Conservation (phyloP, 2,329 filamentous ascomycete genomes). For the Cucurbitaria berberidis region DNA sequence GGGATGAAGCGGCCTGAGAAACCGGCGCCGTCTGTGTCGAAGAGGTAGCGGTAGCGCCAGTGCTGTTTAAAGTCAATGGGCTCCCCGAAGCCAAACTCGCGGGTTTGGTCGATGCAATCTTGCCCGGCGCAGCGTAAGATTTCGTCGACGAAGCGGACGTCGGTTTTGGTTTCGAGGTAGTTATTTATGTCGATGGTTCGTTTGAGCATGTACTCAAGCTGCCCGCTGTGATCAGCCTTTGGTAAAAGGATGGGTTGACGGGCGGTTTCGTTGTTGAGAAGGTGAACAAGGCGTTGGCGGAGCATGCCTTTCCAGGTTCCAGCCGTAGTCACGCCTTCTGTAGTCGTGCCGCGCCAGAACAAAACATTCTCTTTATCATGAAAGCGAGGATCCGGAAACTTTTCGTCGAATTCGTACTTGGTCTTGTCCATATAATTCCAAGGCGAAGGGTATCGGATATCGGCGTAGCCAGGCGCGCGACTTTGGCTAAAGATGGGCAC, state of each 20-base stretch:
- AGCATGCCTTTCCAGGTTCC: slow-evolving; percentile 71
- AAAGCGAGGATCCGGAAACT: slow-evolving; percentile 62
- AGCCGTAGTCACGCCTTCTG: slow-evolving; percentile 58
- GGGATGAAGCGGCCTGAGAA: slow-evolving; percentile 71
- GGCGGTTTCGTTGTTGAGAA: slow-evolving; percentile 49
- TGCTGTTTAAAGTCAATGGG: slow-evolving; percentile 62
- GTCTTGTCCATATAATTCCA: slow-evolving; percentile 68
- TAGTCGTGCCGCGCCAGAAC: slow-evolving; percentile 76
- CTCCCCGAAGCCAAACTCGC: slow-evolving; percentile 58
- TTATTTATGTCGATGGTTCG: slow-evolving; percentile 61
- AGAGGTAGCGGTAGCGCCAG: slow-evolving; percentile 71
- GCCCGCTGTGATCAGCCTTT: slow-evolving; percentile 57
- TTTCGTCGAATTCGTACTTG: slow-evolving; percentile 58
- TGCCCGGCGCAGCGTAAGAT: slow-evolving; percentile 62
- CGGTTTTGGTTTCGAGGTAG: slow-evolving; percentile 55
- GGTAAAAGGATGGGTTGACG: slow-evolving; percentile 43
- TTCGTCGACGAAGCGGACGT: slow-evolving; percentile 65
- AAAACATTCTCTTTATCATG: slow-evolving; percentile 67
- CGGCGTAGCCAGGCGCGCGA: slow-evolving; percentile 73
- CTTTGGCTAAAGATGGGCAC: slow-evolving; percentile 78
- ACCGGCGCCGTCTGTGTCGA: slow-evolving; percentile 72
- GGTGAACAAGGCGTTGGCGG: slow-evolving; percentile 73
- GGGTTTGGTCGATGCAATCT: slow-evolving; percentile 60
- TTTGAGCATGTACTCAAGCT: slow-evolving; percentile 64
- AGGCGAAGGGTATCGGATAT: slow-evolving; percentile 74